Evolutionary conservation across 2,329 filamentous ascomycete species (phyloP), one percentile per base, ranked within the genome.

Genomic region (Penicillium expansum): DNA sequence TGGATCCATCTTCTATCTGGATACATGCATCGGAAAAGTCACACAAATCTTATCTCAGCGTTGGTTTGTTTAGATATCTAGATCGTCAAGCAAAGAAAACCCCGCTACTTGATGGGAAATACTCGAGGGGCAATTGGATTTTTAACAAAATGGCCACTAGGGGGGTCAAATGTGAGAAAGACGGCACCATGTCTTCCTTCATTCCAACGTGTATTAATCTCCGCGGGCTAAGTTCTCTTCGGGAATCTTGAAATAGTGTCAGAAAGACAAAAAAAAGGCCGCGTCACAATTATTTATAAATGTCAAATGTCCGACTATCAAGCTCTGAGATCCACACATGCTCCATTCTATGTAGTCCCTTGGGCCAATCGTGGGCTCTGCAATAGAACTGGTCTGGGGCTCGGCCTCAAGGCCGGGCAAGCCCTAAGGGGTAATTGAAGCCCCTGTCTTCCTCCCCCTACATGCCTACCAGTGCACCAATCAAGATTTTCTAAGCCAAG

Each of bases 141-240:
- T 18, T 38, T 50, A 10, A 33, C 14, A 5, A 9, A 20, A 7
- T 16, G 20, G 33, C 20, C 13, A 2, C 11, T 7, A 13, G 35
- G 24, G 20, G 20, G 11, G 32, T 27, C 22, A 52, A 56, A 50
- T 41, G 55, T 56, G 47, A n/a, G n/a, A 29, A 44, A 37, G 33
- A 32, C 55, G 44, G 33, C 35, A 16, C 32, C 29, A 8, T 22
- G 38, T n/a, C 38, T 37, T 44, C 50, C 50, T 59, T 44, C 63
- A 64, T 66, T 64, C 62, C 60, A 6, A 24, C 41, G 18, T 29
- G 39, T n/a, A 42, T 56, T 55, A 57, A 54, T 64, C 54, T 58
- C 58, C 50, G 59, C 27, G 11, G 53, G 32, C 29, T 44, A 42
- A 24, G 24, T 24, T 24, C 24, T 24, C 24, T 24, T 24, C 5